Evolutionary conservation across 2,329 filamentous ascomycete genomes (phyloP).

Genomic region (Cladobotryum protrusum): DNA sequence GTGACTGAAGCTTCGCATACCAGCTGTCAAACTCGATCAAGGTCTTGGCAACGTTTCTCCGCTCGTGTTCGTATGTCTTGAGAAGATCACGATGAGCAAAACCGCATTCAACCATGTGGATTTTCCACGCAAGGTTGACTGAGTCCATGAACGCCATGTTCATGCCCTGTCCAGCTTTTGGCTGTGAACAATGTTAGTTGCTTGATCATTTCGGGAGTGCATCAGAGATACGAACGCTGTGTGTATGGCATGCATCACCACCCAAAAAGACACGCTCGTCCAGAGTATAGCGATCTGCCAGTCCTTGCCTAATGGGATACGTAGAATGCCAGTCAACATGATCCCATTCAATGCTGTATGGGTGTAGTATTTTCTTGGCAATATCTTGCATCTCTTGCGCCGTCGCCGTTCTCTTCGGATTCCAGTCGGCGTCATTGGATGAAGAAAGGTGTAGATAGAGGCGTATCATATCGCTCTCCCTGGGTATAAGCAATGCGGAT

Average conservation of each 20-base stretch:
- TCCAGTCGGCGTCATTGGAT: slow-evolving; percentile 54
- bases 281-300: slow-evolving; percentile 60
- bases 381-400: slow-evolving; percentile 57
- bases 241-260: slow-evolving; percentile 72
- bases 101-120: slow-evolving; percentile 80
- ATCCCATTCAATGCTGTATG: slow-evolving; percentile 63
- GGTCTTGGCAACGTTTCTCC: slow-evolving; percentile 76
- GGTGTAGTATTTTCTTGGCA: slow-evolving; percentile 58
- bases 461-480: slow-evolving; percentile 62
- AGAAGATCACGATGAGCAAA: slow-evolving; percentile 71
- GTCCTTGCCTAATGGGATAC: slow-evolving; percentile 70
- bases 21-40: slow-evolving; percentile 81
- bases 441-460: slow-evolving; percentile 64
- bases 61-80: slow-evolving; percentile 79
- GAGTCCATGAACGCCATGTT: slow-evolving; percentile 76
- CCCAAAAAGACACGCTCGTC: slow-evolving; percentile 67
- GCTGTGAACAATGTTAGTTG: slow-evolving; percentile 44
- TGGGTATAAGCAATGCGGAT: slow-evolving; percentile 76
- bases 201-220: too few relatives aligned
- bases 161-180: slow-evolving; percentile 75
- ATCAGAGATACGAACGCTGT: slow-evolving; percentile 48
- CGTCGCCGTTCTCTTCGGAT: slow-evolving; percentile 57
- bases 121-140: slow-evolving; percentile 91
- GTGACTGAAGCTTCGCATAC: slow-evolving; percentile 86
- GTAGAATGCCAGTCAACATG: slow-evolving; percentile 68